phyloP scores from a whole-genome alignment of 208 protist genomes.

The Wallacemonas rigidus region DNA sequence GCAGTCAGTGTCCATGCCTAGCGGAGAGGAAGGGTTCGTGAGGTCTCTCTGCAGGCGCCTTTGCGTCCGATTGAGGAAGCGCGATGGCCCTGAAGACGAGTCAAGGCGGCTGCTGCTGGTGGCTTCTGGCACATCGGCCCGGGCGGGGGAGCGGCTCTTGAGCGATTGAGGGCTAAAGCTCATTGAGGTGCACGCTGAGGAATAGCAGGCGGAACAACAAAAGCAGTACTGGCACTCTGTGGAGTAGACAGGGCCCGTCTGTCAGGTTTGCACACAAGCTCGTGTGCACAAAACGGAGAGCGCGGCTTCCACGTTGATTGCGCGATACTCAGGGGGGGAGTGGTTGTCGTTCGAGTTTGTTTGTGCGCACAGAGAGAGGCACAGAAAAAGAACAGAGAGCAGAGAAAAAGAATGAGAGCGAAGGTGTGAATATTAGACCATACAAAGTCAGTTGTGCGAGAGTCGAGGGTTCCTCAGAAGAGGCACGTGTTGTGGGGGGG shows the following conservation, averaged over 20 bases:
- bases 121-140: not conserved
- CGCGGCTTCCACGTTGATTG: too few relatives aligned
- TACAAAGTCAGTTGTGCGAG: too few relatives aligned
- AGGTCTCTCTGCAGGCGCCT: slow-evolving; percentile 7
- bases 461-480: too few relatives aligned
- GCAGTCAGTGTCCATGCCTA: not conserved
- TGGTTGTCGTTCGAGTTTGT: too few relatives aligned
- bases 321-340: too few relatives aligned
- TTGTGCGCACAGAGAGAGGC: not conserved
- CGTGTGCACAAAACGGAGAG: too few relatives aligned
- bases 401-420: not conserved
- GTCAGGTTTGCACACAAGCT: too few relatives aligned
- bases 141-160: not conserved
- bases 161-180: not conserved
- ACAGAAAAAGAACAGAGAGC: not conserved
- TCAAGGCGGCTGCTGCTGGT: not conserved
- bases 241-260: too few relatives aligned
- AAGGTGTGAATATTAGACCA: too few relatives aligned
- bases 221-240: too few relatives aligned
- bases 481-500: too few relatives aligned
- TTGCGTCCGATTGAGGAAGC: not conserved
- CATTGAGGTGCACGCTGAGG: not conserved
- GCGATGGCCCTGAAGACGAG: not conserved
- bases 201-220: not conserved
- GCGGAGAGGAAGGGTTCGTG: not conserved